phyloP scores from a whole-genome alignment of 208 protist species.

The Naegleria lovaniensis region DNA sequence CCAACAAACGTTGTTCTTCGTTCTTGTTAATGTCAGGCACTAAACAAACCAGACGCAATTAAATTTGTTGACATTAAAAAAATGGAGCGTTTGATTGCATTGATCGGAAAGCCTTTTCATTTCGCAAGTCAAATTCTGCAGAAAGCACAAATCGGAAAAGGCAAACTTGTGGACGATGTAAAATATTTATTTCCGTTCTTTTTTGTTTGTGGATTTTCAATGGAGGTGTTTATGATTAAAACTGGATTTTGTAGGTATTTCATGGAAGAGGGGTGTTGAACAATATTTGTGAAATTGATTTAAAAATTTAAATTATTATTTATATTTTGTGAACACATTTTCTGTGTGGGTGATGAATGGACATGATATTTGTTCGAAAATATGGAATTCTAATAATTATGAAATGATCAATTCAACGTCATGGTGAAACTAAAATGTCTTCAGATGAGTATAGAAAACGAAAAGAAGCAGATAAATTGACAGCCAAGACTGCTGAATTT shows the following conservation, averaged over 20 bases:
- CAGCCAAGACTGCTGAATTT: background rate
- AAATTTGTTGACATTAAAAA: too few species aligned
- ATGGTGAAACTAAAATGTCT: background rate
- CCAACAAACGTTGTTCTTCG: too few species aligned
- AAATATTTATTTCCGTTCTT: background rate
- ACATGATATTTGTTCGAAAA: too few species aligned
- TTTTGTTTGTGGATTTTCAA: background rate
- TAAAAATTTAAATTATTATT: too few species aligned
- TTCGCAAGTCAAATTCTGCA: background rate
- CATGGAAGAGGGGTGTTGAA: too few species aligned
- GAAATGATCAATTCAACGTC: too few species aligned
- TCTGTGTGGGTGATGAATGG: background rate
- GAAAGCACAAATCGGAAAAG: conserved; percentile 8
- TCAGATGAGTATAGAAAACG: background rate
- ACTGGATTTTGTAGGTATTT: background rate
- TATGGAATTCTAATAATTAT: background rate
- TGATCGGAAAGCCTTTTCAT: background rate
- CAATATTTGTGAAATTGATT: too few species aligned
- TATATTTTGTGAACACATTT: too few species aligned
- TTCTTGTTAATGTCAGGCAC: too few species aligned
- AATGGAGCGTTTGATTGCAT: too few species aligned
- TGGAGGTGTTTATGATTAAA: background rate
- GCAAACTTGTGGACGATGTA: background rate
- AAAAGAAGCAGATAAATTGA: background rate
- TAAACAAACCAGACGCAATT: too few species aligned